Percentiles rank a stretch among this genome's conserved stretches.
Evolutionary conservation across 1,284 basidiomycete genomes (phyloP).

Genomic region (Cerioporus squamosus): DNA sequence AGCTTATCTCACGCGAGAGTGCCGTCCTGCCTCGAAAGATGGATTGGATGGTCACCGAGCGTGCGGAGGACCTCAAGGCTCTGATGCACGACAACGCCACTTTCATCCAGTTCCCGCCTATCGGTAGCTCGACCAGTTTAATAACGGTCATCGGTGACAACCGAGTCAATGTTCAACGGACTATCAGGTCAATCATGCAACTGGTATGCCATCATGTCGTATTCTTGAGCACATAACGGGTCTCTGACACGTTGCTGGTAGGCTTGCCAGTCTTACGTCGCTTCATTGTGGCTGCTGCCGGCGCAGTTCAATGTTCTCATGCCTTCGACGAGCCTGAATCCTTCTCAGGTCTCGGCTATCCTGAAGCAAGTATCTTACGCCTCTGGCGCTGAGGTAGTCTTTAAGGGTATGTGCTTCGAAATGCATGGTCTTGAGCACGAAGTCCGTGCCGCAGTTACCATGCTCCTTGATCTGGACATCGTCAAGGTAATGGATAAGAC

Average conservation of each 20-base stretch:
- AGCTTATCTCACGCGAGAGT: slow-evolving; percentile 90
- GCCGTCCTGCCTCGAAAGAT: slow-evolving; percentile 95
- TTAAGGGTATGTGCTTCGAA: slow-evolving; percentile 98
- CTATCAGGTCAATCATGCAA: slow-evolving; percentile 95
- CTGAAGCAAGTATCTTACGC: slow-evolving; percentile 87
- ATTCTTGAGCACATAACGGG: slow-evolving; percentile 13
- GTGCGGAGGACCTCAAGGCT: slow-evolving; percentile 86
- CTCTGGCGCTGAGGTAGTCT: slow-evolving; percentile 94
- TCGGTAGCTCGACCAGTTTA: slow-evolving; percentile 90
- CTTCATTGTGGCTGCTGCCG: slow-evolving; percentile 95
- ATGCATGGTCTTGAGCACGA: slow-evolving; percentile 96
- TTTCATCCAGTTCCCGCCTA: slow-evolving; percentile 91
- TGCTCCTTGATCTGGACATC: slow-evolving; percentile 90
- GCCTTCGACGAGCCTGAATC: slow-evolving; percentile 82
- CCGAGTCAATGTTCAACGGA: slow-evolving; percentile 93
- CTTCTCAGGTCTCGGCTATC: slow-evolving; percentile 83
- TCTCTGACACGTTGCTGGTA: slow-evolving; percentile 34
- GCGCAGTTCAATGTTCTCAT: slow-evolving; percentile 92
- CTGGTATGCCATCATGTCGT: slow-evolving; percentile 60
- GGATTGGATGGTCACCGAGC: slow-evolving; percentile 97
- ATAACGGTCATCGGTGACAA: slow-evolving; percentile 96
- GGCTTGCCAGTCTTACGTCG: slow-evolving; percentile 96
- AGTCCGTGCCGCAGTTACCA: slow-evolving; percentile 84
- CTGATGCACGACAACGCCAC: slow-evolving; percentile 98
- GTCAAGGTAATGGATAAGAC: slow-evolving; percentile 69